A percentile compares a stretch with the other conserved stretches of the same genome.
Conservation (phyloP, 257 asterid species). For the Lavandula angustifolia region DNA sequence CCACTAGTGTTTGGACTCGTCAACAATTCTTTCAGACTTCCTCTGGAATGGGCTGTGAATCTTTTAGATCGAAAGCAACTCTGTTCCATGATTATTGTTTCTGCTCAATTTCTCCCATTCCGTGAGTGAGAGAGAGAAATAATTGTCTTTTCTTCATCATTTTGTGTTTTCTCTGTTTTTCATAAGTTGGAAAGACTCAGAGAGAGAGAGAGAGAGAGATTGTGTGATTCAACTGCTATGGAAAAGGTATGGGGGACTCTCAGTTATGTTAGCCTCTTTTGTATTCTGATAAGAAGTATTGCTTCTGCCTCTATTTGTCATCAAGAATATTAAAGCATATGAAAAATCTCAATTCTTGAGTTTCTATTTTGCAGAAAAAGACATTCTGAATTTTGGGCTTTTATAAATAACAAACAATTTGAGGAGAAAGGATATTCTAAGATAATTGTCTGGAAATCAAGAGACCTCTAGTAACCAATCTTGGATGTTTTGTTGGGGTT, state of each 20-base stretch:
- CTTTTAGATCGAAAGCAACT: slow-evolving; percentile 16
- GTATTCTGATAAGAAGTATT: background rate
- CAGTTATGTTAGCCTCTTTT: slow-evolving; percentile 1
- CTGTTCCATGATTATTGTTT: slow-evolving; percentile 14
- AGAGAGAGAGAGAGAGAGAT: slow-evolving; percentile 20
- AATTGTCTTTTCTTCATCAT: background rate
- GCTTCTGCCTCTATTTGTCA: slow-evolving; percentile 10
- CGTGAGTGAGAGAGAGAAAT: background rate
- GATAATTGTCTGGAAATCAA: slow-evolving; percentile 7
- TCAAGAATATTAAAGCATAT: slow-evolving; percentile 13
- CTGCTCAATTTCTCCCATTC: slow-evolving; percentile 16
- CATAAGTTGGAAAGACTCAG: slow-evolving; percentile 6
- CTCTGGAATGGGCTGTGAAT: slow-evolving; percentile 12
- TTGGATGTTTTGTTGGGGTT: slow-evolving; percentile 10
- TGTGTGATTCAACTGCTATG: slow-evolving; percentile 26
- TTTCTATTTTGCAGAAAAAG: slow-evolving; percentile 23
- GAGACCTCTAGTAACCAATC: slow-evolving; percentile 9
- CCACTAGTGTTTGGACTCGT: slow-evolving; percentile 35
- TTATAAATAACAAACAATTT: background rate
- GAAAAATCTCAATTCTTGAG: slow-evolving; percentile 16
- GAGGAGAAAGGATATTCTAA: background rate
- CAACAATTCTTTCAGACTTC: slow-evolving; percentile 15
- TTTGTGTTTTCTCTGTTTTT: no score
- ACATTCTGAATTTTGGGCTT: slow-evolving; percentile 14
- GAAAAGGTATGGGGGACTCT: slow-evolving; percentile 29